These are phyloP conservation scores for Ustilaginoidea virens DNA, from an alignment of 2,329 filamentous ascomycete genomes.

Conservation along the genomic window DNA sequence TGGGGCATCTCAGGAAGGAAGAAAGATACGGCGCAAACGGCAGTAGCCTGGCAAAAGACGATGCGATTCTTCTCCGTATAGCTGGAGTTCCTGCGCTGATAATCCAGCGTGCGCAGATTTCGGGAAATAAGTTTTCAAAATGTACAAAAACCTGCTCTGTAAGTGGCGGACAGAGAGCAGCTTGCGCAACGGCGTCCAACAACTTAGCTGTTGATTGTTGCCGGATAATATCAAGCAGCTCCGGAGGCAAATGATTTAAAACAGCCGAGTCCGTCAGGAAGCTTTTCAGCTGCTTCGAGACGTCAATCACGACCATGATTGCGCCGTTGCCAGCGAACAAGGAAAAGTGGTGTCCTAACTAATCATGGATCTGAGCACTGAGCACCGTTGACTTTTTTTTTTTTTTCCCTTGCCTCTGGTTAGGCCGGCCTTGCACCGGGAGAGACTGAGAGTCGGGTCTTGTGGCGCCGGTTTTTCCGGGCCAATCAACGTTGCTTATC, in stretches of 20 bases:
- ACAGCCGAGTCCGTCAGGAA: constrained; percentile 37
- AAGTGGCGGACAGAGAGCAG: constrained; percentile 51
- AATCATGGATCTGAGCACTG: constrained; percentile 1
- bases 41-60: constrained; percentile 64
- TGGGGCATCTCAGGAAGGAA: constrained; percentile 47
- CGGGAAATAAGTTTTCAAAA: constrained; percentile 62
- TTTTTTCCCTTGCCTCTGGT: too few relatives aligned
- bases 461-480: constrained; percentile 20
- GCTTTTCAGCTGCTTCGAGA: constrained; percentile 38
- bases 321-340: constrained; percentile 17
- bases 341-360: neutral
- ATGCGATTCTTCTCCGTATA: constrained; percentile 34
- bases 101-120: constrained; percentile 71
- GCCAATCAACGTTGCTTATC: too few relatives aligned
- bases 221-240: constrained; percentile 53
- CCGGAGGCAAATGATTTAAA: constrained; percentile 48
- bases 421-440: too few relatives aligned
- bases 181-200: constrained; percentile 54
- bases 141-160: constrained; percentile 61
- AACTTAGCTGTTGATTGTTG: constrained; percentile 48
- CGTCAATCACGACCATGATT: constrained; percentile 40
- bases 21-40: constrained; percentile 71
- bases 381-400: constrained; percentile 22
- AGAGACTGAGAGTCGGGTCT: constrained; percentile 14
- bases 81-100: constrained; percentile 25